Percentiles rank a stretch among this genome's conserved stretches.
Conservation (phyloP, 768 basidiomycete species). For the Hericium coralloides region DNA sequence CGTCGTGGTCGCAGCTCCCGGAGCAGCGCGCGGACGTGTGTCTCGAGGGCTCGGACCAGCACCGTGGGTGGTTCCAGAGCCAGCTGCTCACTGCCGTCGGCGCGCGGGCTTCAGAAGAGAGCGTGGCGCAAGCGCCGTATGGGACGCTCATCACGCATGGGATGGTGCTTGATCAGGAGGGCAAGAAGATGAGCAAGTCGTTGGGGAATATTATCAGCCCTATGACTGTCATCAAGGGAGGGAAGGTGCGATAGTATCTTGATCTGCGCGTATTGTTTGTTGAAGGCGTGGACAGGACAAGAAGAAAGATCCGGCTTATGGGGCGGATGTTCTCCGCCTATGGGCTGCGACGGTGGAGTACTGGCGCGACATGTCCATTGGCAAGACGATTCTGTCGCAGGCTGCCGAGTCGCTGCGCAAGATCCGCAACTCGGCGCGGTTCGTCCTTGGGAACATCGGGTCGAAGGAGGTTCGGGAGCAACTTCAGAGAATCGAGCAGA, state of each 20-base stretch:
- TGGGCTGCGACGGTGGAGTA: slow-evolving; percentile 93
- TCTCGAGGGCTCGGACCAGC: slow-evolving; percentile 94
- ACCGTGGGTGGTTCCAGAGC: slow-evolving; percentile 99
- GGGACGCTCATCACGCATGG: slow-evolving; percentile 86
- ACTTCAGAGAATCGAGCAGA: slow-evolving; percentile 30
- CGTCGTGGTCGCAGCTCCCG: slow-evolving; percentile 79
- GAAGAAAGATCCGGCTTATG: slow-evolving; percentile 71
- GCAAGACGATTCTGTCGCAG: slow-evolving; percentile 67
- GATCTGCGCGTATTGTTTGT: background rate
- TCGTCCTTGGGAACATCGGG: slow-evolving; percentile 74
- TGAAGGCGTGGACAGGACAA: slow-evolving; percentile 37
- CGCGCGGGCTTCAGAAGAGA: slow-evolving; percentile 25
- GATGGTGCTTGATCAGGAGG: slow-evolving; percentile 86
- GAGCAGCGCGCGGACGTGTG: slow-evolving; percentile 70
- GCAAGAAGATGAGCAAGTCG: slow-evolving; percentile 98
- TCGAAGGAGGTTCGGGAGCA: slow-evolving; percentile 21
- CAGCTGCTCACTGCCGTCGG: slow-evolving; percentile 78
- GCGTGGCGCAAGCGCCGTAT: slow-evolving; percentile 45
- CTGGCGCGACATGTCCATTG: slow-evolving; percentile 81
- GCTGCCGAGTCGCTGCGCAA: slow-evolving; percentile 71
- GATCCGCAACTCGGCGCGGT: slow-evolving; percentile 79
- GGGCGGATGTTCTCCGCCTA: slow-evolving; percentile 77
- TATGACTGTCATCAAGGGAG: slow-evolving; percentile 69
- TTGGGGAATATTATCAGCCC: slow-evolving; percentile 88
- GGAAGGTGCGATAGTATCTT: slow-evolving; percentile 40